A percentile compares a stretch with the other conserved stretches of the same genome.
Evolutionary conservation across 202 grass and related monocot species (phyloP).

Genomic region (Alloteropsis angusta): DNA sequence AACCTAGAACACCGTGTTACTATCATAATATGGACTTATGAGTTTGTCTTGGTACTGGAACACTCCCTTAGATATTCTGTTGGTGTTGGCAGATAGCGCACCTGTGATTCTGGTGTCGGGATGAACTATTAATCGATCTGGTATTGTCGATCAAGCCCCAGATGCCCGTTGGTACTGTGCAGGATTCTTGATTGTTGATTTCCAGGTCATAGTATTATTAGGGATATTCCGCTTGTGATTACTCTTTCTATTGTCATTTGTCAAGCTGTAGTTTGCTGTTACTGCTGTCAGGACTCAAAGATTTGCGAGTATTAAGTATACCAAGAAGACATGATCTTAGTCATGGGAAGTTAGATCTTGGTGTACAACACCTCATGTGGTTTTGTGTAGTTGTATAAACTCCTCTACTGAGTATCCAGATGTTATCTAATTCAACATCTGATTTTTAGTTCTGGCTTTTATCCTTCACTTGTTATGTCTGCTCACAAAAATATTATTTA

Average conservation of each 20-base stretch:
- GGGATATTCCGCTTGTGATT: background rate
- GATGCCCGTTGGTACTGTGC: background rate
- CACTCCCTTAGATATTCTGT: background rate
- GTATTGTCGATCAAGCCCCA: background rate
- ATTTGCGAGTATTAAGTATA: background rate
- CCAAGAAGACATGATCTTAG: background rate
- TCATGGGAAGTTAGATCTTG: background rate
- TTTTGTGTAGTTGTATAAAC: background rate
- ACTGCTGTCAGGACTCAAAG: background rate
- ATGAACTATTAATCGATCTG: background rate
- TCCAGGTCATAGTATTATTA: background rate
- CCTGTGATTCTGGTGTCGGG: background rate
- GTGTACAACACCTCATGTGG: background rate
- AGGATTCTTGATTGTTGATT: background rate
- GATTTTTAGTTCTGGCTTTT: constrained; percentile 15
- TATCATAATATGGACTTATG: background rate
- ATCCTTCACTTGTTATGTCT: background rate
- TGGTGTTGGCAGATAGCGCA: background rate
- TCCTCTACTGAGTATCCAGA: background rate
- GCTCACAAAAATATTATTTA: background rate
- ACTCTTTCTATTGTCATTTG: background rate
- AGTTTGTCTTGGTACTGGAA: background rate
- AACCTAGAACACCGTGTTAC: background rate
- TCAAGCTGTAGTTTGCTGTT: background rate
- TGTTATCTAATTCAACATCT: background rate